Base-by-base conservation (phyloP, 2,329 filamentous ascomycete genomes). In the Aspergillus sp. region DNA sequence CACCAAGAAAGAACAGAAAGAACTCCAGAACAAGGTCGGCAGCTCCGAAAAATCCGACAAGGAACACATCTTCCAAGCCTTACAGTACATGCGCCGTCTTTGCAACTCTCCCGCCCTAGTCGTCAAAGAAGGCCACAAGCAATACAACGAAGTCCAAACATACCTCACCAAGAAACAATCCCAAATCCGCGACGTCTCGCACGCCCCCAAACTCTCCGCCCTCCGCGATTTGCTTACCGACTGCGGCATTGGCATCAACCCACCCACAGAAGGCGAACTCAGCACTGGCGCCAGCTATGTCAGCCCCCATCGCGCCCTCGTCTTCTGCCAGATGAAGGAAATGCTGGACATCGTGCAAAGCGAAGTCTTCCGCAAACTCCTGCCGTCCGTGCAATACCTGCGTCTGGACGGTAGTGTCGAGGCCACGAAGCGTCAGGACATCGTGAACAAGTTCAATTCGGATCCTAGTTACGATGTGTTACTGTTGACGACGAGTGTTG, bases 261-360 rank as follows among this genome's bases (percentile, higher is more conserved):
- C 81, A 27, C 57, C 63, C 7, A 60, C 66, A 13, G 77, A 79
- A 54, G 74, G 74, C 17, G 75, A 78, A 38, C 66, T 85, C 10
- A 77, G 78, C 13, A 75, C 79, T 1, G 80, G 78, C 49, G 78
- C 80, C 44, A 82, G 88, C 66, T 94, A 90, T 37, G 94, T 98
- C 66, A 95, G 93, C 52, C 93, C 91, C 25, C 93, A 98, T 65
- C 88, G 93, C 41, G 94, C 93, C 0, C 81, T 98, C 23, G 86
- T 98, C 57, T 98, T 98, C 77, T 98, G 93, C 62, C 93, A 98
- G 67, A 96, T 98, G 89, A 98, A 98, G 72, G 93, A 98, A 68
- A 98, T 98, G 94, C 79, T 98, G 20, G 93, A 98, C 68, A 97
- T 98, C 82, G 94, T 98, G 2, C 90, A 97, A 65, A 89, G 86